Evolutionary conservation across 2,329 filamentous ascomycete species (phyloP).

Genomic region (Paecilomyces niveus): DNA sequence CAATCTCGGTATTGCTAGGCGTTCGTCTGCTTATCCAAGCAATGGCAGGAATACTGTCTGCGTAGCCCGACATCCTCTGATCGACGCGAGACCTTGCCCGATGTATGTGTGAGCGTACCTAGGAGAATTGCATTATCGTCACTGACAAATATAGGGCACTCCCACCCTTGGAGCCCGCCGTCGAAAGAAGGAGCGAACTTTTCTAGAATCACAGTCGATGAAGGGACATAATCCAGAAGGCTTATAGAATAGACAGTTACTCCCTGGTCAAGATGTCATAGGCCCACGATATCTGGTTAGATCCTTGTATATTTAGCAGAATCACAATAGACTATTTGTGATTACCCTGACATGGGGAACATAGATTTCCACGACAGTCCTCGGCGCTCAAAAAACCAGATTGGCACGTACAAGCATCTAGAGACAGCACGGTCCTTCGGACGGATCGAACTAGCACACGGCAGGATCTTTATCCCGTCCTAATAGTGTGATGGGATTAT

Average conservation of each 20-base stretch:
- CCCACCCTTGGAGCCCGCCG: background rate
- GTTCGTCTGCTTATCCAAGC: background rate
- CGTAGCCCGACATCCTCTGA: background rate
- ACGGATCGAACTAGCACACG: too few relatives aligned
- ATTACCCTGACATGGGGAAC: background rate
- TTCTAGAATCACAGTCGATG: background rate
- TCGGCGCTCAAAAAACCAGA: too few relatives aligned
- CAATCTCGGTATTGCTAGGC: background rate
- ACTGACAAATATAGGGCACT: background rate
- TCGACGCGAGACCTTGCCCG: background rate
- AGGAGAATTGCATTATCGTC: background rate
- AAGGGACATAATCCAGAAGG: background rate
- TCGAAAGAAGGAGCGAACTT: background rate
- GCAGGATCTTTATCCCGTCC: too few relatives aligned
- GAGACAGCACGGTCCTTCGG: too few relatives aligned
- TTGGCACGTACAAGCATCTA: too few relatives aligned
- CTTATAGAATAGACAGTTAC: too few relatives aligned
- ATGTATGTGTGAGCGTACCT: background rate
- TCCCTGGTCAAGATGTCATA: background rate
- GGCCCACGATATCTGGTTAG: background rate
- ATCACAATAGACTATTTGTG: background rate
- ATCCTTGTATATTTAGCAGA: background rate
- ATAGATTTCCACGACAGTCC: background rate
- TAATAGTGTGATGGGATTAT: too few relatives aligned
- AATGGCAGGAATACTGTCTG: background rate